Evolutionary conservation across 441 rosid species (phyloP).

Genomic region (Hura crepitans): DNA sequence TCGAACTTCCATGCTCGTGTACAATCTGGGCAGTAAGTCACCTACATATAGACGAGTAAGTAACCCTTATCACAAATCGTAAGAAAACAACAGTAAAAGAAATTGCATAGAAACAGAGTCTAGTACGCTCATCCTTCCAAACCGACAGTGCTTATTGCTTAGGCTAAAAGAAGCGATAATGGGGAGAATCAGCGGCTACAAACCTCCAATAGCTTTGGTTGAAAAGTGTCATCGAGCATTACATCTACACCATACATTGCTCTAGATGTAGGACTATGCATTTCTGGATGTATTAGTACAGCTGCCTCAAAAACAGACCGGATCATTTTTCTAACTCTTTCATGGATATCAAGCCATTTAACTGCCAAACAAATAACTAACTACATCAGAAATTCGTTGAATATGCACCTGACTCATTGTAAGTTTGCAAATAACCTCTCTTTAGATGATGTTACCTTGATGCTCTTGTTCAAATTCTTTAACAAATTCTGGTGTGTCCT

Average conservation of each 20-base stretch:
- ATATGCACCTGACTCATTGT: not conserved
- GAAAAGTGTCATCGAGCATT: constrained; percentile 72
- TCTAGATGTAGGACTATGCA: constrained; percentile 73
- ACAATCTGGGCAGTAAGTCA: constrained; percentile 94
- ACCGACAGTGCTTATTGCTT: no score
- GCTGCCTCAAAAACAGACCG: constrained; percentile 75
- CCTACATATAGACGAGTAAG: constrained; percentile 33
- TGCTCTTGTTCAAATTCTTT: constrained; percentile 81
- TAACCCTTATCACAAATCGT: not conserved
- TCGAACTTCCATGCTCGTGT: constrained; percentile 83
- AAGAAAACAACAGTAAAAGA: no score
- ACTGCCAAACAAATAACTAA: constrained; percentile 40
- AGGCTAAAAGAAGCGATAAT: not conserved
- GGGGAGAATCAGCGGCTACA: constrained; percentile 24
- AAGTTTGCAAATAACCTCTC: not conserved
- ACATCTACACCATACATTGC: constrained; percentile 90
- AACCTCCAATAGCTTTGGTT: constrained; percentile 90
- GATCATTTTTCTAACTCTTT: constrained; percentile 55
- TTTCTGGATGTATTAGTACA: constrained; percentile 73
- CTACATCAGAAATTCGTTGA: constrained; percentile 7
- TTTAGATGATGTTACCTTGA: constrained; percentile 41
- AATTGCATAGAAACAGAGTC: no score
- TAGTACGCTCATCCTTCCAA: not conserved
- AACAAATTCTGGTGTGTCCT: constrained; percentile 72
- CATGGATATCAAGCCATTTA: constrained; percentile 72